These are phyloP conservation scores for Pleurotus cornucopiae DNA, from an alignment of 768 basidiomycete species.

Conservation along the genomic window DNA sequence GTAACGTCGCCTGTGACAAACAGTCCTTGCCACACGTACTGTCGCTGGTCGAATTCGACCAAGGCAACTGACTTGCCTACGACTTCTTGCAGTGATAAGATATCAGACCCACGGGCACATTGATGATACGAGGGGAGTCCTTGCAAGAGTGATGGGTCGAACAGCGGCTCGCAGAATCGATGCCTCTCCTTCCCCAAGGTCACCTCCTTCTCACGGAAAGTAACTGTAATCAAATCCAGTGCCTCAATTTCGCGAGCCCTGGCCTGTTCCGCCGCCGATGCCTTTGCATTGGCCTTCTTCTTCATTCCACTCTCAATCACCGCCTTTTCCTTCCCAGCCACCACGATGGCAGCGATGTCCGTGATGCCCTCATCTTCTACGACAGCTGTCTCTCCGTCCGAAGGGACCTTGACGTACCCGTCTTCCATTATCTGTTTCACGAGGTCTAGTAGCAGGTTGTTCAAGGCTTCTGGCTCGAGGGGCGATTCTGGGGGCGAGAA, in stretches of 20 bases:
- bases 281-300: conserved; percentile 67
- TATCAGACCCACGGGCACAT: conserved; percentile 21
- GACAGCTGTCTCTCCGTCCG: conserved; percentile 63
- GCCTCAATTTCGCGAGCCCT: conserved; percentile 81
- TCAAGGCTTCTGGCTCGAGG: conserved; percentile 40
- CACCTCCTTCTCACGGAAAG: conserved; percentile 67
- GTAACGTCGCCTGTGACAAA: conserved; percentile 80
- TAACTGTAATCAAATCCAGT: conserved; percentile 72
- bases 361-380: conserved; percentile 82
- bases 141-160: conserved; percentile 61
- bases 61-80: conserved; percentile 60
- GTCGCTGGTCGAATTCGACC: conserved; percentile 61
- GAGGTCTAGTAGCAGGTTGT: conserved; percentile 56
- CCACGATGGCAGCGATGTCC: conserved; percentile 86
- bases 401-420: conserved; percentile 68
- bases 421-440: conserved; percentile 59
- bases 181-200: conserved; percentile 87
- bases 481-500: conserved; percentile 51
- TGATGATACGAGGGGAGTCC: conserved; percentile 24
- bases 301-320: conserved; percentile 84
- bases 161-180: conserved; percentile 87
- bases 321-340: conserved; percentile 87
- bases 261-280: conserved; percentile 74
- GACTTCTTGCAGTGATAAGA: conserved; percentile 59
- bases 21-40: conserved; percentile 73